These are phyloP conservation scores for Quillaja saponaria DNA, from an alignment of 306 rosid species.

Conservation along the genomic window DNA sequence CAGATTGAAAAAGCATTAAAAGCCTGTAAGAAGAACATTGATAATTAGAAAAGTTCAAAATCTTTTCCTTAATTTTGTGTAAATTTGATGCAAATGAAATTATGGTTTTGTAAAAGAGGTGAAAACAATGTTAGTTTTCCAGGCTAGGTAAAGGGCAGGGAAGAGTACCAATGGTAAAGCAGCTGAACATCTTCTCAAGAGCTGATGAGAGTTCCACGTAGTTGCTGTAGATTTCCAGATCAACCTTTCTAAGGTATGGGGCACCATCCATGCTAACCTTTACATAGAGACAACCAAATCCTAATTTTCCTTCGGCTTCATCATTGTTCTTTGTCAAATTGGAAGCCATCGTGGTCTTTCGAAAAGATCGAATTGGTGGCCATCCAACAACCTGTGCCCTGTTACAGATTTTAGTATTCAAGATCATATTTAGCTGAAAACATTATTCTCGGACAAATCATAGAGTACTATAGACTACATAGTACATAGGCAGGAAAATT, in stretches of 20 bases:
- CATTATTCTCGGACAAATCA: too few species aligned
- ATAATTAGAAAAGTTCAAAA: too few species aligned
- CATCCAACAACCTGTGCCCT: conserved; percentile 98
- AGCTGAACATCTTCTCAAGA: conserved; percentile 92
- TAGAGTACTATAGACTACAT: too few species aligned
- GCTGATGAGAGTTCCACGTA: conserved; percentile 78
- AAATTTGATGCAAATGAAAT: too few species aligned
- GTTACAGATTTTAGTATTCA: conserved; percentile 38
- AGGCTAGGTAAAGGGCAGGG: neutral
- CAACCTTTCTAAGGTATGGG: conserved; percentile 91
- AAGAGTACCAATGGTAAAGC: conserved; percentile 79
- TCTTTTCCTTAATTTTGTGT: neutral
- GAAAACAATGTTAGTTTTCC: neutral
- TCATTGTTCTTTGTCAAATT: conserved; percentile 61
- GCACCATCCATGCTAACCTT: conserved; percentile 99
- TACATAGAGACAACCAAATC: conserved; percentile 67
- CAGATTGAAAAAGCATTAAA: too few species aligned
- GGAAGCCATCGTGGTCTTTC: conserved; percentile 82
- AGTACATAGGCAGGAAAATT: too few species aligned
- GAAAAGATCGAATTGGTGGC: conserved; percentile 95
- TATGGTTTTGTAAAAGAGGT: too few species aligned
- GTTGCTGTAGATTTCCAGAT: conserved; percentile 69
- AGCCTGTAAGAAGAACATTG: too few species aligned
- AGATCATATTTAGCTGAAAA: too few species aligned
- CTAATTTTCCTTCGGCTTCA: conserved; percentile 62